A percentile compares a stretch with the other conserved stretches of the same genome.
Conservation (phyloP, 495 filamentous ascomycete genomes). For the Lentithecium fluviatile region DNA sequence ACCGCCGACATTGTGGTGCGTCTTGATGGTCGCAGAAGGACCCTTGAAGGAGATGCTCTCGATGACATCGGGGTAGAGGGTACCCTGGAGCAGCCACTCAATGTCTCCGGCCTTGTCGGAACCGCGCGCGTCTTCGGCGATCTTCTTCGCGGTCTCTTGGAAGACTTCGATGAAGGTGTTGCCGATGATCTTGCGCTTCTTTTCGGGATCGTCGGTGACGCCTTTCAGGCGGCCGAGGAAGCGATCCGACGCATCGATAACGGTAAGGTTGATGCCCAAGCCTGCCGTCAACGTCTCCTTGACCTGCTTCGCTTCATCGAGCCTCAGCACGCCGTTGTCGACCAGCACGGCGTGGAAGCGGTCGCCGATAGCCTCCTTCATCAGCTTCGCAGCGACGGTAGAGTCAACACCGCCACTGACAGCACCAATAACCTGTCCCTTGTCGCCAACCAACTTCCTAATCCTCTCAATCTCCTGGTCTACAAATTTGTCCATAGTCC, state of each 20-base stretch:
- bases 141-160: constrained; percentile 73
- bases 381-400: constrained; percentile 84
- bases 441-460: constrained; percentile 69
- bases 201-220: constrained; percentile 73
- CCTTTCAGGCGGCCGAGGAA: constrained; percentile 77
- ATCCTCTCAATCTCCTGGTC: constrained; percentile 77
- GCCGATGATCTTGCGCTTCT: constrained; percentile 93
- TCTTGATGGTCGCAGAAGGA: constrained; percentile 79
- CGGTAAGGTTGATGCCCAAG: constrained; percentile 85
- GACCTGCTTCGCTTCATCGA: constrained; percentile 79
- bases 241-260: constrained; percentile 73
- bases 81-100: constrained; percentile 83
- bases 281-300: constrained; percentile 71
- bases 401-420: constrained; percentile 90
- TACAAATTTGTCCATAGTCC: constrained; percentile 81
- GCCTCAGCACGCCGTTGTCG: constrained; percentile 83
- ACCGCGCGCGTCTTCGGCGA: constrained; percentile 64
- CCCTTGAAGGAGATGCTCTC: constrained; percentile 81
- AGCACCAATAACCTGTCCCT: constrained; percentile 79
- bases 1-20: constrained; percentile 83
- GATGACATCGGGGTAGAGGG: constrained; percentile 78
- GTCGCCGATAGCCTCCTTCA: constrained; percentile 78
- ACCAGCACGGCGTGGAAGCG: constrained; percentile 88
- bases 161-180: constrained; percentile 85
- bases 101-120: constrained; percentile 65